Conservation (phyloP, 495 filamentous ascomycete genomes). For the Astrothelium macrocarpum region DNA sequence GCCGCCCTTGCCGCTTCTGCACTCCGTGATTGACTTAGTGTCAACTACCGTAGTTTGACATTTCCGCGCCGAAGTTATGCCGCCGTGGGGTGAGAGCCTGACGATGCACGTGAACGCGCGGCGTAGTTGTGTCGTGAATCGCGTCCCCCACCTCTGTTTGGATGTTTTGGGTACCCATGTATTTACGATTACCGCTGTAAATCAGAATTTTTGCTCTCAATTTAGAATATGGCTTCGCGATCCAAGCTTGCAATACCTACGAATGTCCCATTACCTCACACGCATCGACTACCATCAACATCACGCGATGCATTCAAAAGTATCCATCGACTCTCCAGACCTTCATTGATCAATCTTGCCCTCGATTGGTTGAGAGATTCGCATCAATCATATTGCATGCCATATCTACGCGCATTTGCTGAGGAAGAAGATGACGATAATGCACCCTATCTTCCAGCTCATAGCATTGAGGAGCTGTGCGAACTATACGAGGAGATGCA, state of each 20-base stretch:
- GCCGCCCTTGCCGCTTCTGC: neutral
- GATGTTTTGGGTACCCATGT: neutral
- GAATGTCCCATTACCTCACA: conserved; percentile 42
- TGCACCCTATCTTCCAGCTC: conserved; percentile 48
- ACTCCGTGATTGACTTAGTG: too few relatives aligned
- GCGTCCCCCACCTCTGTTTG: neutral
- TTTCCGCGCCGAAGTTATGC: neutral
- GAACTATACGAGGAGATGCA: conserved; percentile 50
- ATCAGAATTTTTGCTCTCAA: neutral
- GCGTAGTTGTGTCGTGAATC: neutral
- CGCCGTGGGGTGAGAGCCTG: neutral
- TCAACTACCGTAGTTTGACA: neutral
- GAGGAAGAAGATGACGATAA: conserved; percentile 35
- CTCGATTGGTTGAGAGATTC: conserved; percentile 63
- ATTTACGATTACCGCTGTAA: neutral
- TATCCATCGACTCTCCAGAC: conserved; percentile 59
- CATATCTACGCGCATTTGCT: conserved; percentile 35
- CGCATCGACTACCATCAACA: conserved; percentile 49
- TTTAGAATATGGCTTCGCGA: conserved; percentile 33
- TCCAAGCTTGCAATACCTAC: conserved; percentile 39
- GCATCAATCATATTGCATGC: conserved; percentile 46
- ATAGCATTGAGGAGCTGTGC: conserved; percentile 51
- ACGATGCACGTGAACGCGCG: neutral
- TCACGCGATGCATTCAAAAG: conserved; percentile 53
- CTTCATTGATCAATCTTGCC: conserved; percentile 57